phyloP scores from a whole-genome alignment of 306 rosid genomes.

The Corylus americana region DNA sequence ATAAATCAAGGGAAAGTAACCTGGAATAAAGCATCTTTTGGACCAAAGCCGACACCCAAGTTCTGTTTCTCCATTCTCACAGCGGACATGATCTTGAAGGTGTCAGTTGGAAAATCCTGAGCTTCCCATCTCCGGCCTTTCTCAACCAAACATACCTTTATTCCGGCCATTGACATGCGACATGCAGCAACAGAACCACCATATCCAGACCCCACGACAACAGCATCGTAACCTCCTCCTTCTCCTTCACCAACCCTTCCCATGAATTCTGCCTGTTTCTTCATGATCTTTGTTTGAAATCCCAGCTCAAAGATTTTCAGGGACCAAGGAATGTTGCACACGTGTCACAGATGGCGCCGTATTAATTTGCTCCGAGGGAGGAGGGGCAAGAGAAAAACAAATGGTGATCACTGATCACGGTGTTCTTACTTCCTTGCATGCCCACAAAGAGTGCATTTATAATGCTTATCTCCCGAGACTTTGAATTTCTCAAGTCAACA shows the following conservation, averaged over 20 bases:
- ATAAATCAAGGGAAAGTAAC: constrained; percentile 11
- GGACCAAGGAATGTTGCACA: neutral
- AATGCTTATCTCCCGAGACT: no score
- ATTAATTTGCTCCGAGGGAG: no score
- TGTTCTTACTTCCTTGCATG: no score
- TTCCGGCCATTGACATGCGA: constrained; percentile 37
- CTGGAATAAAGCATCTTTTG: constrained; percentile 42
- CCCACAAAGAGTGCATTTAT: no score
- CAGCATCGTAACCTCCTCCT: constrained; percentile 29
- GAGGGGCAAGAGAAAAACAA: no score
- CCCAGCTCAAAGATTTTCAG: neutral
- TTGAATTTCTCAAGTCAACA: no score
- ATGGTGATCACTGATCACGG: no score
- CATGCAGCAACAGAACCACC: constrained; percentile 43
- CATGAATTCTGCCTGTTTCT: neutral
- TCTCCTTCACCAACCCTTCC: constrained; percentile 22
- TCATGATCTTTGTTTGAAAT: constrained; percentile 4
- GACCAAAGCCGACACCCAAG: constrained; percentile 37
- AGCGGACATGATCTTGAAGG: constrained; percentile 26
- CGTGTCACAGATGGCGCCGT: neutral
- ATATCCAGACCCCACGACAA: constrained; percentile 43
- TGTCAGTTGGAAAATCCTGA: constrained; percentile 36
- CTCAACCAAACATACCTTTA: constrained; percentile 31
- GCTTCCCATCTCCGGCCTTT: constrained; percentile 40
- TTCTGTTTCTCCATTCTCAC: constrained; percentile 32